Evolutionary conservation across 768 basidiomycete genomes (phyloP), one percentile per base, ranked within the genome.

Genomic region (Cystofilobasidium bisporidii): DNA sequence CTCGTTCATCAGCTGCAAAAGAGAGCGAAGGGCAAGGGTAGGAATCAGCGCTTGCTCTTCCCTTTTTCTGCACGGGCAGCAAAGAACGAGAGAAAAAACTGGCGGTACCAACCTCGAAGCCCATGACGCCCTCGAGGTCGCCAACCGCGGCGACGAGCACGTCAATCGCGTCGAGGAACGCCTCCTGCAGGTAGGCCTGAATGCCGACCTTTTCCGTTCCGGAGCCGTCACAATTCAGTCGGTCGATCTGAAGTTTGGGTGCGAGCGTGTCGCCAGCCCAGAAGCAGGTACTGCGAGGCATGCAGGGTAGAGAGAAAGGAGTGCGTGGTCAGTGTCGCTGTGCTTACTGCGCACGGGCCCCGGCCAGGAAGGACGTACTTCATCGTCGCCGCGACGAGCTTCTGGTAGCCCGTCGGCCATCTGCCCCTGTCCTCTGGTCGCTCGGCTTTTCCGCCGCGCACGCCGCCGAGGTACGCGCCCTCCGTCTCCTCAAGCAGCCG

Each of bases 211-310:
- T 77, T 38, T 81, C 76, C 2, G 83, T 32, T 15, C 83, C 40
- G 68, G 63, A 45, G 32, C 48, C 50, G 30, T 66, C 69, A 24
- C 72, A 72, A 48, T 71, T 71, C 11, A 56, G 63, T 6, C 69
- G 64, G 12, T 73, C 43, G 3, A 81, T 80, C 62, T 78, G 79
- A 32, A 92, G 76, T 73, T 88, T 86, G 0, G 90, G 87, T 0
- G 91, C 82, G 73, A 93, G 96, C 0, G 83, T 83, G 72, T 91
- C 85, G 6, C 93, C 93, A 0, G 84, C 92, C 91, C 91, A 96
- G 74, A 97, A 97, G 45, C 87, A 84, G 0, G 93, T 96, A 69
- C 90, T 91, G 32, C 12, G 45, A 61, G 38, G 26, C 11, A 1
- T 17, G 2, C n/a, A 32, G 38, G 38, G 20, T 8, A 57, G 28